Base-by-base conservation (phyloP, 345 rosid genomes). In the Murraya paniculata region DNA sequence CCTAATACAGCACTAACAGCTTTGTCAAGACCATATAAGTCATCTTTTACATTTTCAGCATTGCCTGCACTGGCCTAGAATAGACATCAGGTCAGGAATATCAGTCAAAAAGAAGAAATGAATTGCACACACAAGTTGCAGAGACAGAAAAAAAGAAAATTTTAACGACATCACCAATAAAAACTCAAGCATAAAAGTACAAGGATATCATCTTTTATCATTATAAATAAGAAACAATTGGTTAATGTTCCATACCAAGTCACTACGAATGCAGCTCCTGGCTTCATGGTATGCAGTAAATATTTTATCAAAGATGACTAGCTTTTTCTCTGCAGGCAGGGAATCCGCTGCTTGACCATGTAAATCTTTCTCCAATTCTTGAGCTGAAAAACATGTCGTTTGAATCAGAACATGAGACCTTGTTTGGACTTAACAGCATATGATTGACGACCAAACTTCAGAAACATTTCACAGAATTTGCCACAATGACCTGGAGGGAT, bases 291-390 rank as follows among this genome's bases (percentile, higher is more conserved):
- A 97, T 25, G 98, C 97, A 9, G 93, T 84, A 87, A 94, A 94
- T 73, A 91, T 77, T 84, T 97, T 94, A 89, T 97, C 99, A 85
- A 85, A 94, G 82, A 88, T 82, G 59, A 75, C 78, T 59, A 97
- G 86, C 86, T 81, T 93, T 85, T 97, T 97, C 87, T 94, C 99
- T 33, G 93, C 82, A 78, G 98, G 80, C 64, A 90, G 85, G 50
- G 91, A 89, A 81, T 90, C 95, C 30, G 89, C 90, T 73, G 83
- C 78, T 72, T 90, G 89, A 75, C 97, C 97, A 71, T 88, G 85
- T 85, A 97, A 83, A 90, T 92, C 98, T 91, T 94, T 94, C 91
- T 93, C 99, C 87, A 93, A 86, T 72, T 97, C 99, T 84, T 97
- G 98, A 38, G 99, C 99, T 97, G 93, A 79, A 87, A 64, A 28